These are phyloP conservation scores for Triangularia verruculosa DNA, from an alignment of 2,329 filamentous ascomycete species.

Conservation along the genomic window DNA sequence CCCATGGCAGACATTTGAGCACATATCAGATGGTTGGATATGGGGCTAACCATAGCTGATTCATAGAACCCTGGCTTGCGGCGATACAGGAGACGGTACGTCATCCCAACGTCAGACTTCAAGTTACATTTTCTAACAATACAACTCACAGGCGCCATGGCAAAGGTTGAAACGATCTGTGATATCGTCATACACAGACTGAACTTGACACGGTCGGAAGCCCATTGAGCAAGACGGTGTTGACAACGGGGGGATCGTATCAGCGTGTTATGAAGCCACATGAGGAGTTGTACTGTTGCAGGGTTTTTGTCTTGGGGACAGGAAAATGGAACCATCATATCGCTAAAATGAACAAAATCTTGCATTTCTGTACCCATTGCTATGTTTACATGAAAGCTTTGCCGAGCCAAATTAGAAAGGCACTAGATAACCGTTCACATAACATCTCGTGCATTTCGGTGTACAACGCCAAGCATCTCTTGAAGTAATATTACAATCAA, in stretches of 20 bases:
- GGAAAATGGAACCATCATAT: neutral
- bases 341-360: neutral
- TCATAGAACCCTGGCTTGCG: conserved; percentile 65
- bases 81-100: conserved; percentile 50
- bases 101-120: no score
- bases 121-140: neutral
- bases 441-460: no score
- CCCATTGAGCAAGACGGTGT: neutral
- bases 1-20: neutral
- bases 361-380: no score
- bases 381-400: no score
- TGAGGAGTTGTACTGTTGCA: no score
- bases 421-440: no score
- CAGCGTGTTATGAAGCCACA: no score
- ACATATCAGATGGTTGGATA: neutral
- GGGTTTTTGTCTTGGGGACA: no score
- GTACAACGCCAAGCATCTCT: no score
- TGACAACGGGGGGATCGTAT: neutral
- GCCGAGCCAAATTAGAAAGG: no score
- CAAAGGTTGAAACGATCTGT: conserved; percentile 23
- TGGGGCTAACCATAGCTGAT: neutral
- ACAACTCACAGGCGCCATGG: conserved; percentile 25
- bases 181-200: conserved; percentile 56
- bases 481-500: no score
- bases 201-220: conserved; percentile 29